Conservation (phyloP, 106 monocot species). For the Dendrobium chrysotoxum region DNA sequence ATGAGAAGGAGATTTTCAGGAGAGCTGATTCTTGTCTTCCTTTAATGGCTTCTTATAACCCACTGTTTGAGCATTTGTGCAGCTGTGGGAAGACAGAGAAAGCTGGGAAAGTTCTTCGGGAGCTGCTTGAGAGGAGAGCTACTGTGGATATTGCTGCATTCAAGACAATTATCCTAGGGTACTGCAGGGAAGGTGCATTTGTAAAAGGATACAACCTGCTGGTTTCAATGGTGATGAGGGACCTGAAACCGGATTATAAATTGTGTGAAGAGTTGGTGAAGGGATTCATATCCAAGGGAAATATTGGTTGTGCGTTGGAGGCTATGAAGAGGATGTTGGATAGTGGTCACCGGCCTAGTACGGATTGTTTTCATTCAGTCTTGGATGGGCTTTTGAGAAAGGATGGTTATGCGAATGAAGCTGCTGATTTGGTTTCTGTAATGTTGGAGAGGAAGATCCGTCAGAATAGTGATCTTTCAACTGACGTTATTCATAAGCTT, state of each 20-base stretch:
- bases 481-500: constrained; percentile 27
- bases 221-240: constrained; percentile 55
- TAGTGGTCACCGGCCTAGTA: constrained; percentile 62
- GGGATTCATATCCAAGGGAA: constrained; percentile 39
- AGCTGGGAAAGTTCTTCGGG: constrained; percentile 49
- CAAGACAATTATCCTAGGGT: constrained; percentile 70
- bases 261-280: constrained; percentile 44
- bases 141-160: constrained; percentile 67
- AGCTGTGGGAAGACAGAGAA: constrained; percentile 56
- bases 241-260: constrained; percentile 57
- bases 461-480: constrained; percentile 61
- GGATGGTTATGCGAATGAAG: constrained; percentile 31
- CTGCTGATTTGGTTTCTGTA: constrained; percentile 34
- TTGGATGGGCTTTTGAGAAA: constrained; percentile 41
- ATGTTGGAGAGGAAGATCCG: constrained; percentile 87
- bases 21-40: constrained; percentile 44
- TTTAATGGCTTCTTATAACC: constrained; percentile 78
- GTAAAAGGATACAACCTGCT: constrained; percentile 51
- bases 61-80: constrained; percentile 60
- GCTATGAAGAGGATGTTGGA: constrained; percentile 57
- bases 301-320: constrained; percentile 45
- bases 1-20: constrained; percentile 54
- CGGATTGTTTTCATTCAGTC: constrained; percentile 56
- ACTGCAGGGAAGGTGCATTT: constrained; percentile 53
- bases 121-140: constrained; percentile 46